phyloP scores from a whole-genome alignment of 129 eudicot genomes.

The Flaveria robusta region DNA sequence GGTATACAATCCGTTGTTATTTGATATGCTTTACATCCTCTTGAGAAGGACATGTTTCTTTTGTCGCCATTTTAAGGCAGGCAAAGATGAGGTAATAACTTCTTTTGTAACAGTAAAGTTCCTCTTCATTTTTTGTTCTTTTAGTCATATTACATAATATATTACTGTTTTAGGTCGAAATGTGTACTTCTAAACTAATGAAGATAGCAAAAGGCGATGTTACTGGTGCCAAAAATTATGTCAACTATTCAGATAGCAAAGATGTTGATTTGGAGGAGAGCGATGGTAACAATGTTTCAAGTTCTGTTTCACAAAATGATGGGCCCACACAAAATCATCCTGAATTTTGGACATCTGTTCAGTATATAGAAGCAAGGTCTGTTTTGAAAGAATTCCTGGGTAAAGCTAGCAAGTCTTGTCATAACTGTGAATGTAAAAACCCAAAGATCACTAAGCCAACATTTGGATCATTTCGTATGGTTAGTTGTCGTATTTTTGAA shows the following conservation, averaged over 20 bases:
- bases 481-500: conserved; percentile 31
- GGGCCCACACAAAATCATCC: conserved; percentile 29
- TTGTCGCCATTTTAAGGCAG: conserved; percentile 64
- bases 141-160: not conserved
- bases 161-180: conserved; percentile 47
- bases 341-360: conserved; percentile 67
- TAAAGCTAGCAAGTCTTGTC: conserved; percentile 43
- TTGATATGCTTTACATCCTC: conserved; percentile 57
- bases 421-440: conserved; percentile 46
- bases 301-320: conserved; percentile 29
- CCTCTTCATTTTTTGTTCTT: not conserved
- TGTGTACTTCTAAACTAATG: conserved; percentile 57
- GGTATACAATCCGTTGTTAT: conserved; percentile 72
- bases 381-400: conserved; percentile 58
- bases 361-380: conserved; percentile 73
- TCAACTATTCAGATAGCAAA: conserved; percentile 24
- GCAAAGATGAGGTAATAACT: conserved; percentile 51
- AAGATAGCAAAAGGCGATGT: conserved; percentile 69
- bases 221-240: conserved; percentile 60
- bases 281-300: conserved; percentile 55
- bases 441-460: conserved; percentile 73
- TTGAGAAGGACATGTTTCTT: conserved; percentile 59
- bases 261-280: conserved; percentile 50
- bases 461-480: conserved; percentile 84
- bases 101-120: conserved; percentile 1